Evolutionary conservation across 2,329 filamentous ascomycete genomes (phyloP).

Genomic region (Eutypa lata): DNA sequence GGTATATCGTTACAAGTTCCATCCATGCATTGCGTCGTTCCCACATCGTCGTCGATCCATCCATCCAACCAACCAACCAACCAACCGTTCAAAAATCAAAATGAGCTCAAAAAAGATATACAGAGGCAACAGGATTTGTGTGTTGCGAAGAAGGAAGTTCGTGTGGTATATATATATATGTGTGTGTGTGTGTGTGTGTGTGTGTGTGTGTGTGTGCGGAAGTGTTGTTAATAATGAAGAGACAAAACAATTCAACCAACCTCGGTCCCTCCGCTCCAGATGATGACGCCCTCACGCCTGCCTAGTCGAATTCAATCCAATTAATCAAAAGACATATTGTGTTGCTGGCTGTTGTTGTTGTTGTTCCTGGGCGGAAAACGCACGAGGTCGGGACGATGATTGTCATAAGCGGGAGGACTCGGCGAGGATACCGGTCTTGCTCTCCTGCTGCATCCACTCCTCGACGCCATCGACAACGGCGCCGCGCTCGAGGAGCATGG

Average conservation of each 20-base stretch:
- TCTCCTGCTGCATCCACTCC: background rate
- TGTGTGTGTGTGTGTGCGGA: too few relatives aligned
- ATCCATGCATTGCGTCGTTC: background rate
- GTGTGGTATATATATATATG: too few relatives aligned
- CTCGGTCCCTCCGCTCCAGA: too few relatives aligned
- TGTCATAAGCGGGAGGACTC: background rate
- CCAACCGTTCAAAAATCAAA: background rate
- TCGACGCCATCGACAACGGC: constrained; percentile 25
- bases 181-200: too few relatives aligned
- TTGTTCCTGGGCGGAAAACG: too few relatives aligned
- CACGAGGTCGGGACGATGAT: background rate
- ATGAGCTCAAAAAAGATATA: background rate
- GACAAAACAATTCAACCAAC: too few relatives aligned
- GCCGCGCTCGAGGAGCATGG: constrained; percentile 28
- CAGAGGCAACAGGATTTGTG: background rate
- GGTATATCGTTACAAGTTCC: background rate
- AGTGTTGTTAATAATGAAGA: too few relatives aligned
- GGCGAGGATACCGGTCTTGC: background rate
- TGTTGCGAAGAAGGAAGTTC: background rate
- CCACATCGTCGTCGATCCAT: background rate
- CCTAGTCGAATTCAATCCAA: too few relatives aligned
- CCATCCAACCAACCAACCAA: background rate
- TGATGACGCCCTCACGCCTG: too few relatives aligned
- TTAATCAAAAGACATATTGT: background rate
- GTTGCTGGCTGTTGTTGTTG: too few relatives aligned